These are phyloP conservation scores for Metarhizium sp. DNA, from an alignment of 2,329 filamentous ascomycete genomes.

Conservation along the genomic window DNA sequence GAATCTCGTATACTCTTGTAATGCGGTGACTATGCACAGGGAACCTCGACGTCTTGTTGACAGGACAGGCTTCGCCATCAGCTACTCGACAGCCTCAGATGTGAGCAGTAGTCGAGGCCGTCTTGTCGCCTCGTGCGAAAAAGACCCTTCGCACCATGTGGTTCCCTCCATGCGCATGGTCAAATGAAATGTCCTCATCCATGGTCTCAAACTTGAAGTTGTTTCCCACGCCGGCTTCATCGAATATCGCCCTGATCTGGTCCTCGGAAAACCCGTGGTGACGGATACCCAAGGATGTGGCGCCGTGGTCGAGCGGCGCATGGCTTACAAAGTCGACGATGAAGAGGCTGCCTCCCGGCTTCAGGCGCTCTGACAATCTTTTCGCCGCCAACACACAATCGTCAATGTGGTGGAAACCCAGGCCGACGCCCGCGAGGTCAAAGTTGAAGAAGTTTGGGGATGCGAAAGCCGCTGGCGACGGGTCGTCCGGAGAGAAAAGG, in stretches of 20 bases:
- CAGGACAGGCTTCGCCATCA: too few relatives aligned
- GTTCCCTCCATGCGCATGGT: slow-evolving; percentile 17
- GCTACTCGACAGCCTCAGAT: neutral
- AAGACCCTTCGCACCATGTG: slow-evolving; percentile 32
- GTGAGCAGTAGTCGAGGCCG: neutral
- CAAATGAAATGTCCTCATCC: slow-evolving; percentile 38
- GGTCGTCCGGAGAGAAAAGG: slow-evolving; percentile 36
- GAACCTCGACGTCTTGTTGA: too few relatives aligned
- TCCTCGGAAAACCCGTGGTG: slow-evolving; percentile 57
- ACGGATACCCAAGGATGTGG: slow-evolving; percentile 41
- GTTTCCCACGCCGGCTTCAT: slow-evolving; percentile 47
- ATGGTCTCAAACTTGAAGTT: slow-evolving; percentile 50
- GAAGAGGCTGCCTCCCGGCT: slow-evolving; percentile 55
- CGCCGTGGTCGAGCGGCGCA: slow-evolving; percentile 17
- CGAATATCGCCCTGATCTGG: slow-evolving; percentile 51
- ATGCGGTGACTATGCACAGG: too few relatives aligned
- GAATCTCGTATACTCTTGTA: too few relatives aligned
- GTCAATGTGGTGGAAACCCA: slow-evolving; percentile 60
- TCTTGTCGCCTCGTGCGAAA: slow-evolving; percentile 15
- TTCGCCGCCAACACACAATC: slow-evolving; percentile 51
- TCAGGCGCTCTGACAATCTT: slow-evolving; percentile 51
- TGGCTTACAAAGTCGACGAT: slow-evolving; percentile 60
- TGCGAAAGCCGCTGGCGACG: slow-evolving; percentile 45
- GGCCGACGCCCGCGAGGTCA: slow-evolving; percentile 54
- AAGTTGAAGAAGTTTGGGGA: slow-evolving; percentile 57